Percentiles rank a stretch among this genome's conserved stretches.
Conservation (phyloP, 1,139 yeast species). For the Kazachstania sp. region DNA sequence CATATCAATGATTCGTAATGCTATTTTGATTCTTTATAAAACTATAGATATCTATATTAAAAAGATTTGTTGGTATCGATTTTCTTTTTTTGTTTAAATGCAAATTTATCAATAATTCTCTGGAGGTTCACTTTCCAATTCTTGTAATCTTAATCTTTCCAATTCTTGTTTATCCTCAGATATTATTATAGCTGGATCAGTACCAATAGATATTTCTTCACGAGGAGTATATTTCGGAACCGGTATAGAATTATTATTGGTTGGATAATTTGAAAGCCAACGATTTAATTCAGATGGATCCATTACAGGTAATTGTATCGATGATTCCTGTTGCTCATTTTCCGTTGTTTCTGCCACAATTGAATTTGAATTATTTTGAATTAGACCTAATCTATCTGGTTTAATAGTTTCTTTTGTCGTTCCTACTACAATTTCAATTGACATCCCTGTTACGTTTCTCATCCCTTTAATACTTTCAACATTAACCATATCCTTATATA, state of each 20-base stretch:
- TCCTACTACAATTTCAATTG: constrained; percentile 73
- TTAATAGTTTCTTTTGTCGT: constrained; percentile 43
- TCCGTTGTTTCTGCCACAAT: not conserved
- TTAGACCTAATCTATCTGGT: constrained; percentile 1
- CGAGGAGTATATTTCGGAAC: constrained; percentile 26
- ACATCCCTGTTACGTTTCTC: constrained; percentile 68
- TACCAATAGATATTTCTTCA: constrained; percentile 13
- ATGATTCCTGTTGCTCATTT: not conserved
- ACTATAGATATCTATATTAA: too few relatives aligned
- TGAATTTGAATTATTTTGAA: not conserved
- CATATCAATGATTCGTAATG: too few relatives aligned
- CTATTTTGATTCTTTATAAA: too few relatives aligned
- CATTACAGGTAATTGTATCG: not conserved
- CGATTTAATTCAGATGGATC: constrained; percentile 7
- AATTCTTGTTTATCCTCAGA: constrained; percentile 31
- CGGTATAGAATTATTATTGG: constrained; percentile 12
- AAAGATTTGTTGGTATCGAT: too few relatives aligned
- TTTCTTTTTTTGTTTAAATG: too few relatives aligned
- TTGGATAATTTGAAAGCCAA: constrained; percentile 15
- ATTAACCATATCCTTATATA: constrained; percentile 46
- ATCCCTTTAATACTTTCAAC: constrained; percentile 69
- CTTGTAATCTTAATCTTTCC: constrained; percentile 29
- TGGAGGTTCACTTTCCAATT: constrained; percentile 34
- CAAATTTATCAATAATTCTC: constrained; percentile 1
- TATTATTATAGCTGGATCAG: constrained; percentile 5